Evolutionary conservation across 2,329 filamentous ascomycete species (phyloP), one percentile per base, ranked within the genome.

Genomic region (Rhinocladiella mackenziei): DNA sequence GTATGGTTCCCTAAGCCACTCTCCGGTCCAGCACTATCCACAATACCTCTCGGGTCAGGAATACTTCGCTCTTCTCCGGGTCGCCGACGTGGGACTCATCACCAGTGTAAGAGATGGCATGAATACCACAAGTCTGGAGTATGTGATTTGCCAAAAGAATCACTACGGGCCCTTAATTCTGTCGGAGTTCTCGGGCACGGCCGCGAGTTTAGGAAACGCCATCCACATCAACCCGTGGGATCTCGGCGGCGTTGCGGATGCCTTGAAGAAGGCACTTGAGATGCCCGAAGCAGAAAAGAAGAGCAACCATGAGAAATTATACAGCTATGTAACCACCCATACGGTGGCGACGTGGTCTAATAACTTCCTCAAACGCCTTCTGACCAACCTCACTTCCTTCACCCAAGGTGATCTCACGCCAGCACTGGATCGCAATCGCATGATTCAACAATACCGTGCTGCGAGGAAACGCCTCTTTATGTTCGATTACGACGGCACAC

Each of bases 151-250:
- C 64, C 91, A 97, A 66, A 85, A 87, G 59, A 84, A 92, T 52
- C 83, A 82, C 44, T 81, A 89, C 56, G 86, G 89, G 1, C 91
- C 89, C 1, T 72, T 97, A 34, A 96, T 97, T 55, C 78, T 97
- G 17, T 97, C 92, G 10, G 91, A 97, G 65, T 97, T 97, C 65
- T 96, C 89, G 51, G 91, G 91, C 46, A 96, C 91, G 1, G 89
- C 91, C 22, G 86, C 86, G 41, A 92, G 83, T 43, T 75, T 97
- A 26, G 78, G 79, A 50, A 84, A 86, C 59, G 91, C 91, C 22
- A 89, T 95, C 50, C 88, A 94, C 65, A 95, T 97, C 72, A 97
- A 97, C 67, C 91, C 91, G 1, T 97, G 89, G 88, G 89, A 96
- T 62, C 75, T 91, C 42, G 80, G 77, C 18, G 86, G 86, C 25